These are phyloP conservation scores for Pseudisothecium myosuroides DNA, from an alignment of 225 moss, liverwort and hornwort genomes.

Conservation along the genomic window DNA sequence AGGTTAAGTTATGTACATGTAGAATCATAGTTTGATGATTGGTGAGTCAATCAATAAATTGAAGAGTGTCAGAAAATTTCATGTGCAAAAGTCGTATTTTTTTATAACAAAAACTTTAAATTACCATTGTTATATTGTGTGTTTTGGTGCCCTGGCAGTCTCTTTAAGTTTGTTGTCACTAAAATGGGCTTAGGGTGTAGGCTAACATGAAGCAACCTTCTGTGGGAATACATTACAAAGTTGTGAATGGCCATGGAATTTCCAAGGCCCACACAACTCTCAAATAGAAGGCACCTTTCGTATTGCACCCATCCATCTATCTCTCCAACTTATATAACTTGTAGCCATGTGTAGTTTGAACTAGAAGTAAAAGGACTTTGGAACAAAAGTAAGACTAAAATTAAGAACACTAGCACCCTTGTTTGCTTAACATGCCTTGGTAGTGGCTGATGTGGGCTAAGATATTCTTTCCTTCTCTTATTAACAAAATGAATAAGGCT, in stretches of 20 bases:
- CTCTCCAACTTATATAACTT: neutral
- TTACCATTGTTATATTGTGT: no score
- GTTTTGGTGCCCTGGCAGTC: no score
- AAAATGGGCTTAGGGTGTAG: neutral
- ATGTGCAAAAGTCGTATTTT: no score
- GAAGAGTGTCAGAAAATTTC: rapidly evolving
- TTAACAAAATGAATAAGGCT: no score
- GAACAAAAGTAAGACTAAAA: neutral
- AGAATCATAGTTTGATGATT: no score
- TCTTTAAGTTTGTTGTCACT: neutral
- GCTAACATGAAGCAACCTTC: neutral
- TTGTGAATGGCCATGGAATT: neutral
- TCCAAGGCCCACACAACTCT: rapidly evolving
- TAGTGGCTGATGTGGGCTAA: no score
- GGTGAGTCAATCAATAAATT: no score
- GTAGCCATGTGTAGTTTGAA: neutral
- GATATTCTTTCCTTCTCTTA: no score
- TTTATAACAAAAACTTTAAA: no score
- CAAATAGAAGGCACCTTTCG: neutral
- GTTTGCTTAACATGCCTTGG: rapidly evolving
- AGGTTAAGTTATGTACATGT: no score
- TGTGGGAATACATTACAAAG: rapidly evolving
- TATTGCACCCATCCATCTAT: no score
- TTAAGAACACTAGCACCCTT: rapidly evolving
- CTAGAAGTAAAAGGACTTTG: rapidly evolving